phyloP scores from a whole-genome alignment of 2,329 filamentous ascomycete genomes.

The Stemphylium lycopersici region DNA sequence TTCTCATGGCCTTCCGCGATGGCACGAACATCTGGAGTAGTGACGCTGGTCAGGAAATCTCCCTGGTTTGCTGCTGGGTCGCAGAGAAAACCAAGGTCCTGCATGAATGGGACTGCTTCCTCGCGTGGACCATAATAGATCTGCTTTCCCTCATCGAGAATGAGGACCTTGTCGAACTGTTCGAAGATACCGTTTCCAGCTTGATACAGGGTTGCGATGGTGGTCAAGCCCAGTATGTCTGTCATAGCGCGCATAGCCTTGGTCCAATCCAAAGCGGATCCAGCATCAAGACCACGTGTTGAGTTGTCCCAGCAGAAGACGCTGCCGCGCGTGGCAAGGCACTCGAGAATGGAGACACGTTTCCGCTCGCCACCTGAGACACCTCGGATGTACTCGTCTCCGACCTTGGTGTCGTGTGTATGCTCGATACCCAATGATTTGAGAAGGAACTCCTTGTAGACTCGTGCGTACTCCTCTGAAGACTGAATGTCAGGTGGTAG shows the following conservation, averaged over 20 bases:
- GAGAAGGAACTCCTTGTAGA: conserved; percentile 62
- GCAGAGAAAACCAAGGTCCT: conserved; percentile 70
- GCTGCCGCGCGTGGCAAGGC: conserved; percentile 61
- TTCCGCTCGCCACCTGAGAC: conserved; percentile 73
- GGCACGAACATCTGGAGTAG: conserved; percentile 51
- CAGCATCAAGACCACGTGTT: conserved; percentile 45
- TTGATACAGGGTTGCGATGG: conserved; percentile 65
- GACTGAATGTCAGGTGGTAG: conserved; percentile 53
- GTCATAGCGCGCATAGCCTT: conserved; percentile 59
- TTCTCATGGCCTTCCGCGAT: conserved; percentile 48
- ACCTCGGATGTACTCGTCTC: conserved; percentile 69
- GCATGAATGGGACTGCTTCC: conserved; percentile 68
- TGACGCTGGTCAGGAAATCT: conserved; percentile 77
- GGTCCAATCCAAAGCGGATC: conserved; percentile 61
- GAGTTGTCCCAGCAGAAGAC: conserved; percentile 60
- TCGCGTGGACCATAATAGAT: conserved; percentile 71
- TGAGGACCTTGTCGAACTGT: conserved; percentile 72
- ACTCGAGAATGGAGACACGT: conserved; percentile 71
- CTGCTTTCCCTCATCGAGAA: conserved; percentile 76
- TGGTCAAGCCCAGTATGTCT: conserved; percentile 56
- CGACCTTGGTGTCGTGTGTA: conserved; percentile 69
- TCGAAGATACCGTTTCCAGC: conserved; percentile 60
- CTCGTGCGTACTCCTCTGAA: conserved; percentile 53
- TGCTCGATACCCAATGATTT: conserved; percentile 50
- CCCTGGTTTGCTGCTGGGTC: conserved; percentile 65